Evolutionary conservation across 1,139 yeast species (phyloP).

Genomic region (Yamadazyma triangularis): DNA sequence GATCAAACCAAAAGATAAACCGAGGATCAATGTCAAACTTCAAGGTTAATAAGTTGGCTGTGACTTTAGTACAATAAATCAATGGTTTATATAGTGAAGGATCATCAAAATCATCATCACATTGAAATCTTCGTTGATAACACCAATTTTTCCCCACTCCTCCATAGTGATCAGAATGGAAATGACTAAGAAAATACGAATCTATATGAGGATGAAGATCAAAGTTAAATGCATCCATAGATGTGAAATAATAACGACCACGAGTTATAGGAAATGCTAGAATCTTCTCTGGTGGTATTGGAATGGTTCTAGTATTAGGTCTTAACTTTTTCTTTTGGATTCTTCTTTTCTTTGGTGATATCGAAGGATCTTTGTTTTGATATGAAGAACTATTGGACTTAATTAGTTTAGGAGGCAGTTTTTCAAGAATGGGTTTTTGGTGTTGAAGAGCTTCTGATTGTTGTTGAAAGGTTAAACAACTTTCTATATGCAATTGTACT

Average conservation of each 20-base stretch:
- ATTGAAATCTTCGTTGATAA: slow-evolving; percentile 33
- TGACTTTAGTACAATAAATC: slow-evolving; percentile 68
- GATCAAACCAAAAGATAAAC: slow-evolving; percentile 44
- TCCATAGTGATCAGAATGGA: slow-evolving; percentile 91
- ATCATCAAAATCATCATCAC: slow-evolving; percentile 23
- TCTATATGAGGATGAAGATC: slow-evolving; percentile 41
- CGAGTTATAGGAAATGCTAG: slow-evolving; percentile 35
- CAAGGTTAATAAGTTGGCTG: slow-evolving; percentile 52
- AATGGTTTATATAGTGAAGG: slow-evolving; percentile 40
- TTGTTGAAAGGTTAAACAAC: slow-evolving; percentile 5
- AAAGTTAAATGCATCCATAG: slow-evolving; percentile 69
- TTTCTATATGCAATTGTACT: slow-evolving; percentile 8
- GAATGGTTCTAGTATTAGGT: slow-evolving; percentile 18
- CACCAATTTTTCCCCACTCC: slow-evolving; percentile 80
- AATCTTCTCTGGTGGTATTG: slow-evolving; percentile 54
- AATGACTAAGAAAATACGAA: slow-evolving; percentile 69
- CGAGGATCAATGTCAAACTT: slow-evolving; percentile 54
- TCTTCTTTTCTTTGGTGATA: slow-evolving; percentile 12
- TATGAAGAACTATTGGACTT: slow-evolving; percentile 8
- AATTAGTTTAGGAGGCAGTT: slow-evolving; percentile 7
- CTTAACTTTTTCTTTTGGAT: slow-evolving; percentile 14
- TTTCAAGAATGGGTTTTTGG: slow-evolving; percentile 1
- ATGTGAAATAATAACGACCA: slow-evolving; percentile 25
- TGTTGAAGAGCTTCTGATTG: not conserved
- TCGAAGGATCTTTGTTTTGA: slow-evolving; percentile 11